Evolutionary conservation across 2,329 filamentous ascomycete species (phyloP).

Genomic region (Pseudogymnoascus sp.): DNA sequence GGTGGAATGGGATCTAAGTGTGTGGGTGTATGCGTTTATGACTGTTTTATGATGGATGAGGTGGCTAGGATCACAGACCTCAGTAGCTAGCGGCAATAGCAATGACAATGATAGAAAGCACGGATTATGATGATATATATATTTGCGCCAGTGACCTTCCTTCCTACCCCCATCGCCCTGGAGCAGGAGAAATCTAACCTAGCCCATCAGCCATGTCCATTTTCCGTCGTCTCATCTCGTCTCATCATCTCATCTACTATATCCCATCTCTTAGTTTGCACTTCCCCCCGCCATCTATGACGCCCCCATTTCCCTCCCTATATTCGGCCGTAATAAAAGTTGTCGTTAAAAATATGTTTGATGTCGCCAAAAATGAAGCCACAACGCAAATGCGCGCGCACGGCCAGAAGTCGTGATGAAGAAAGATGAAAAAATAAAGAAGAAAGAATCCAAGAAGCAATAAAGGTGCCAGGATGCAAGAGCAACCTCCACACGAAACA

Average conservation of each 20-base stretch:
- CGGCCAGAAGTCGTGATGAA: background rate
- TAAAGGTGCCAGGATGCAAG: background rate
- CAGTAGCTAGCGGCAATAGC: background rate
- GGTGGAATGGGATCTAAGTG: conserved; percentile 12
- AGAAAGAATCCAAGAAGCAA: background rate
- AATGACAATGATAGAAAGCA: background rate
- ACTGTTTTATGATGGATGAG: background rate
- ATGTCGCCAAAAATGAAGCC: background rate
- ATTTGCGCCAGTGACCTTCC: background rate
- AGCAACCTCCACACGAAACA: background rate
- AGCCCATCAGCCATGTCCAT: background rate
- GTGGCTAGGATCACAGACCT: background rate
- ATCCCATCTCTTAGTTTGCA: background rate
- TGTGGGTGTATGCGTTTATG: background rate
- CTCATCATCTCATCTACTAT: background rate
- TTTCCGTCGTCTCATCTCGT: background rate
- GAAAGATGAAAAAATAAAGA: background rate
- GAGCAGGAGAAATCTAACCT: background rate
- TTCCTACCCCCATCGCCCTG: background rate
- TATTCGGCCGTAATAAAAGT: background rate
- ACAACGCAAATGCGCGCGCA: background rate
- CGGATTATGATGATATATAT: background rate
- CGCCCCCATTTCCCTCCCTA: background rate
- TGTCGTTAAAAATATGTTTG: conserved; percentile 1
- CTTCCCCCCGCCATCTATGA: background rate